These are phyloP conservation scores for Apiospora marii DNA, from an alignment of 2,329 filamentous ascomycete genomes.

Conservation along the genomic window DNA sequence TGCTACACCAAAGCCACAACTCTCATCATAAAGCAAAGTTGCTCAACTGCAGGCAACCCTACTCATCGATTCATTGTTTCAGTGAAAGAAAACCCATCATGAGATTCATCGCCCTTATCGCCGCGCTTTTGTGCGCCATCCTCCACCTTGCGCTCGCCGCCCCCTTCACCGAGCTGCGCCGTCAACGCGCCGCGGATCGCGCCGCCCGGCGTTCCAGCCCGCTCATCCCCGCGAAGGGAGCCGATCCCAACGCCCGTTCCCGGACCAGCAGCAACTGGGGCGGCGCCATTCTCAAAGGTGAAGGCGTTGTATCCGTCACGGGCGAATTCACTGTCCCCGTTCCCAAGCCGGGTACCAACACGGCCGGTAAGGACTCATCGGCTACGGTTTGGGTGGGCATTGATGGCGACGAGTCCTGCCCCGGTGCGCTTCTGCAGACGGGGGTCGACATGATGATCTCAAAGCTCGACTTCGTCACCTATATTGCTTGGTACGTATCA, in stretches of 20 bases:
- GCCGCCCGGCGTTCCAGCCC: constrained; percentile 38
- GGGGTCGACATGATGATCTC: constrained; percentile 63
- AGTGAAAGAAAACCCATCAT: constrained; percentile 43
- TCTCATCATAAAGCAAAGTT: too few species aligned
- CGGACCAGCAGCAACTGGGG: constrained; percentile 66
- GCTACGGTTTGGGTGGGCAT: constrained; percentile 68
- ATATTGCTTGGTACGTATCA: constrained; percentile 57
- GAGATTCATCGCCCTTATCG: constrained; percentile 54
- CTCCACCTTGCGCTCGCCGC: constrained; percentile 49
- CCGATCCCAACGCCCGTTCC: constrained; percentile 40
- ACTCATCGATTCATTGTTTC: background rate
- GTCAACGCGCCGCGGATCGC: constrained; percentile 43
- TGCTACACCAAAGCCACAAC: too few species aligned
- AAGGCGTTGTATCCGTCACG: constrained; percentile 59
- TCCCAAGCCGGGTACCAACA: constrained; percentile 50
- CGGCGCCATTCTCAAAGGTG: constrained; percentile 61
- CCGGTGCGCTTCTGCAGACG: too few species aligned
- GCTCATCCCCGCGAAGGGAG: constrained; percentile 41
- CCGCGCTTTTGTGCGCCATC: constrained; percentile 49
- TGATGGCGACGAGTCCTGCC: too few species aligned
- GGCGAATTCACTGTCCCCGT: constrained; percentile 62
- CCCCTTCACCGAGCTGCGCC: constrained; percentile 52
- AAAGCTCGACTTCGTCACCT: constrained; percentile 47
- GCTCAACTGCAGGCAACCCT: too few species aligned
- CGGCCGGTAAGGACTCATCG: constrained; percentile 35